Percentiles rank a stretch among this genome's conserved stretches.
These are phyloP conservation scores for Exophiala viscosa DNA, from an alignment of 2,329 filamentous ascomycete species.

Conservation along the genomic window DNA sequence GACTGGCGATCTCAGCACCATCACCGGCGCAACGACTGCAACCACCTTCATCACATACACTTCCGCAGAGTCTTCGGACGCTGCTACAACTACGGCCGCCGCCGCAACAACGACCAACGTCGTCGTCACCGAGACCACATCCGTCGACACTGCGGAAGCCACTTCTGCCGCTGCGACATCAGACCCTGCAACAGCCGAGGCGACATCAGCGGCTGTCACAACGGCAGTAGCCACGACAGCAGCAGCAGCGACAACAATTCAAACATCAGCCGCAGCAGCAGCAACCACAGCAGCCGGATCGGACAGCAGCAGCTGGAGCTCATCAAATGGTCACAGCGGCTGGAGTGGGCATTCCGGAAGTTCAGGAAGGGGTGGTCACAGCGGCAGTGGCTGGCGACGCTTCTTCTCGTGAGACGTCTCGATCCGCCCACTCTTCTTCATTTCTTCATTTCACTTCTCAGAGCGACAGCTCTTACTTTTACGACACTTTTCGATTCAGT, in stretches of 20 bases:
- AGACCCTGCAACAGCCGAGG: background rate
- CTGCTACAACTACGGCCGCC: background rate
- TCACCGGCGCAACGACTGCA: background rate
- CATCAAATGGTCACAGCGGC: background rate
- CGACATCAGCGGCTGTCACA: background rate
- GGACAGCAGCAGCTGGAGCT: background rate
- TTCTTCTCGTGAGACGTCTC: no score
- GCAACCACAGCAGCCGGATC: background rate
- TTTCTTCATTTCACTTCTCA: no score
- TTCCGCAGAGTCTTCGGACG: background rate
- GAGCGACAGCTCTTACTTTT: no score
- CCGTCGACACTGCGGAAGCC: background rate
- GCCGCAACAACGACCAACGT: background rate
- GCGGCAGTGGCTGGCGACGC: background rate
- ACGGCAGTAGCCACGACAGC: conserved; percentile 1
- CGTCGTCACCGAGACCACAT: background rate
- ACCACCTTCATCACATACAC: conserved; percentile 2
- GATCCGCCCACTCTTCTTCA: no score
- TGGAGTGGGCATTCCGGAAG: background rate
- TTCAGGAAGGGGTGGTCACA: background rate
- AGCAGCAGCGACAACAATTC: background rate
- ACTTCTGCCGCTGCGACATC: background rate
- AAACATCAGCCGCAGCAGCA: background rate
- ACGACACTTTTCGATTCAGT: no score
- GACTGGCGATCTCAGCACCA: background rate